Evolutionary conservation across 2,329 filamentous ascomycete species (phyloP).

Genomic region (Ilyonectria destructans): DNA sequence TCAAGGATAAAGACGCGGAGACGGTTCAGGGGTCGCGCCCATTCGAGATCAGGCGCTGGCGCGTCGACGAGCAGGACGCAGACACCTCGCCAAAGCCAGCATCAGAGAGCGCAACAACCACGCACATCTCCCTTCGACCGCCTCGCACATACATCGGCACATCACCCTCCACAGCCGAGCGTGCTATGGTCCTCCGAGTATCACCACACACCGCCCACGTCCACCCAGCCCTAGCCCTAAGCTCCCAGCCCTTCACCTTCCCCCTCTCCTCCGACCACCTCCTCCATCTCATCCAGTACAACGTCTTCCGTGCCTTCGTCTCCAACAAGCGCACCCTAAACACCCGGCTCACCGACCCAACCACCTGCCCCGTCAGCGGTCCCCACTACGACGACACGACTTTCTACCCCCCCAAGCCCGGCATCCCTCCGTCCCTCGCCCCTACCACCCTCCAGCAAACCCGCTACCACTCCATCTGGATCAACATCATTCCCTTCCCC

Average conservation of each 20-base stretch:
- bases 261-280: slow-evolving; percentile 11
- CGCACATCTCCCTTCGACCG: not conserved
- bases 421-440: not conserved
- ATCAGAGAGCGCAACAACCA: not conserved
- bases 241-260: not conserved
- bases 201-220: not conserved
- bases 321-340: slow-evolving; percentile 7
- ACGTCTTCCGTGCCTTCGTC: slow-evolving; percentile 19
- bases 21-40: slow-evolving; percentile 1
- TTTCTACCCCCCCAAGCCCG: not conserved
- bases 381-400: not conserved
- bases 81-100: not conserved
- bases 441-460: not conserved
- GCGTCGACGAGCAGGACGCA: not conserved
- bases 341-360: not conserved
- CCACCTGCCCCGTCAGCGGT: not conserved
- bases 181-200: not conserved
- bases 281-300: slow-evolving; percentile 10
- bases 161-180: not conserved
- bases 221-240: not conserved
- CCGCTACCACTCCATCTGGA: slow-evolving; percentile 5
- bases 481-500: slow-evolving; percentile 11
- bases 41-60: slow-evolving; percentile 1
- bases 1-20: slow-evolving; percentile 1
- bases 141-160: not conserved